Conservation (phyloP, 2,329 filamentous ascomycete genomes). For the Colletotrichum paranaense region DNA sequence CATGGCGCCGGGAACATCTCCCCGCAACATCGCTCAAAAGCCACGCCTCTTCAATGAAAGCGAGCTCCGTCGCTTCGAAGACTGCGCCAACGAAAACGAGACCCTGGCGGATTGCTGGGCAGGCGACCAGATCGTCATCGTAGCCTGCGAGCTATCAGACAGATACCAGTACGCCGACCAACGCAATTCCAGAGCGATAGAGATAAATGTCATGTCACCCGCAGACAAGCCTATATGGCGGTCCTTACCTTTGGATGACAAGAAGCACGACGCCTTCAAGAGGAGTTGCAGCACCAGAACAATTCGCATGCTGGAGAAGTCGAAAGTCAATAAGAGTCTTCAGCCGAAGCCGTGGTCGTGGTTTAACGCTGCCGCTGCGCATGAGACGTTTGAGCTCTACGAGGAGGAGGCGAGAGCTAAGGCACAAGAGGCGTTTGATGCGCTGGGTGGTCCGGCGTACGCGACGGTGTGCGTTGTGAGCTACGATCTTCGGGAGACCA, state of each 20-base stretch:
- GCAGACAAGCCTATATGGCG: neutral
- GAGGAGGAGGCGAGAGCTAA: neutral
- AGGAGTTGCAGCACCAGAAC: neutral
- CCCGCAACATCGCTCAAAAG: neutral
- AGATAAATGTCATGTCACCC: neutral
- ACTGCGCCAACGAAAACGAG: constrained; percentile 9
- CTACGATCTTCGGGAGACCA: constrained; percentile 7
- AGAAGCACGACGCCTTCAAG: too few species aligned
- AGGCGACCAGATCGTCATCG: neutral
- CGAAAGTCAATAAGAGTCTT: neutral
- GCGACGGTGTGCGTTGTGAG: constrained; percentile 3
- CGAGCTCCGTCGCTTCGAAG: constrained; percentile 1
- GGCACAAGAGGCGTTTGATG: neutral
- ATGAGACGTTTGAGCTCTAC: neutral
- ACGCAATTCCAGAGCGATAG: neutral
- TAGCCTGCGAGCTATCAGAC: neutral
- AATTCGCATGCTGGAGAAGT: neutral
- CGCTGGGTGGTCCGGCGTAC: neutral
- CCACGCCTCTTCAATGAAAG: neutral
- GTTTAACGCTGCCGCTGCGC: neutral
- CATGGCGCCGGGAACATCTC: constrained; percentile 42
- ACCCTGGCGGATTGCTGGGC: constrained; percentile 15
- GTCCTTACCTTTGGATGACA: neutral
- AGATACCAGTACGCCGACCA: too few species aligned
- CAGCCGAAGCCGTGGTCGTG: neutral